Evolutionary conservation across 2,329 filamentous ascomycete species (phyloP).

Genomic region (Paracoccidioides lutzii): DNA sequence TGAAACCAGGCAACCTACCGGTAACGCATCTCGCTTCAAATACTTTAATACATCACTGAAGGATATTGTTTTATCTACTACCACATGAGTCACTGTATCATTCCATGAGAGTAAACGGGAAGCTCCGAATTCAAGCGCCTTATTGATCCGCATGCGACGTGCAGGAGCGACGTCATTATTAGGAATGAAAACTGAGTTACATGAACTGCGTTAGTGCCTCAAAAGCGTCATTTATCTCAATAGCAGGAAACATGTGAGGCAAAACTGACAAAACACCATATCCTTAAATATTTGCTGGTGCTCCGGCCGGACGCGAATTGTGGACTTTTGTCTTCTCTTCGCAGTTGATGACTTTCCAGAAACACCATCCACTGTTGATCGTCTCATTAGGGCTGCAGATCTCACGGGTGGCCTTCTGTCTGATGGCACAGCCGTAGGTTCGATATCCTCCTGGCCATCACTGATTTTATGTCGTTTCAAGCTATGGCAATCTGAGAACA

Average conservation of each 20-base stretch:
- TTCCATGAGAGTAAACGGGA: constrained; percentile 49
- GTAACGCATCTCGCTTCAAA: constrained; percentile 37
- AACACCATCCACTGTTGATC: background rate
- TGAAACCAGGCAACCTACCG: constrained; percentile 28
- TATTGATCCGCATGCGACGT: constrained; percentile 59
- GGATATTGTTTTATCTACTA: constrained; percentile 58
- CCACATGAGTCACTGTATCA: constrained; percentile 56
- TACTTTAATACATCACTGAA: constrained; percentile 51
- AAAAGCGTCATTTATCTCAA: background rate
- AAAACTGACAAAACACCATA: constrained; percentile 43
- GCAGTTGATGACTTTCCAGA: background rate
- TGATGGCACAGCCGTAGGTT: background rate
- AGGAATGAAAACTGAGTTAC: constrained; percentile 54
- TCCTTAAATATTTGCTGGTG: constrained; percentile 46
- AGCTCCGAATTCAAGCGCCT: constrained; percentile 63
- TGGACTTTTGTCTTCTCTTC: constrained; percentile 20
- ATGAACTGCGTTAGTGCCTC: constrained; percentile 5
- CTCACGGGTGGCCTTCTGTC: background rate
- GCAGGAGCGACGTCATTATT: constrained; percentile 59
- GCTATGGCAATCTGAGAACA: background rate
- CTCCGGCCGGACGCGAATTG: constrained; percentile 38
- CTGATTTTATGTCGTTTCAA: background rate
- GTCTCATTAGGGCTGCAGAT: background rate
- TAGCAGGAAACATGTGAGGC: background rate
- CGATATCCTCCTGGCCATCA: background rate